phyloP scores from a whole-genome alignment of 2,329 filamentous ascomycete genomes.

The Arthrobotrys megalospora region DNA sequence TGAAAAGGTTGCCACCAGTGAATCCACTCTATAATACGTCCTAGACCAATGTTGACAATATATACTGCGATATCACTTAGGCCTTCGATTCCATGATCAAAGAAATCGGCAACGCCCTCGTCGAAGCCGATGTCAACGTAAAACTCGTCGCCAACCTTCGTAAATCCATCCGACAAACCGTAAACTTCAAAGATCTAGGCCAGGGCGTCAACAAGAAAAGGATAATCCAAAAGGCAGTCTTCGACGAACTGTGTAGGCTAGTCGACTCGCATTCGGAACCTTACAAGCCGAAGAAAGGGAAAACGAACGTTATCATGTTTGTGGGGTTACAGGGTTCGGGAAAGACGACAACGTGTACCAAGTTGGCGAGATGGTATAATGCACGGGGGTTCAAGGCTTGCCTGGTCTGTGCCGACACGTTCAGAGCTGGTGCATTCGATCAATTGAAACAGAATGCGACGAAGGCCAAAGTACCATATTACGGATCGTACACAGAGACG shows the following conservation, averaged over 20 bases:
- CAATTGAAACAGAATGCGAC: constrained; percentile 99
- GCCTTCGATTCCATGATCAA: constrained; percentile 98
- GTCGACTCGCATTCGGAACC: constrained; percentile 96
- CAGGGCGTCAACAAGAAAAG: constrained; percentile 97
- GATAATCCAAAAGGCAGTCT: constrained; percentile 96
- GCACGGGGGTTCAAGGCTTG: constrained; percentile 92
- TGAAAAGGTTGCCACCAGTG: constrained; percentile 79
- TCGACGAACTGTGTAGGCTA: constrained; percentile 94
- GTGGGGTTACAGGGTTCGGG: constrained; percentile 97
- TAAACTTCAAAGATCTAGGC: constrained; percentile 95
- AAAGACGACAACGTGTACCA: constrained; percentile 98
- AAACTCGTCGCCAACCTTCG: constrained; percentile 90
- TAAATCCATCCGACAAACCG: constrained; percentile 89
- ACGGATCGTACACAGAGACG: constrained; percentile 94
- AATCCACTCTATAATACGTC: constrained; percentile 38
- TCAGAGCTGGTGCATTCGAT: constrained; percentile 97
- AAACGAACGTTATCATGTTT: constrained; percentile 98
- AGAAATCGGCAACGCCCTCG: constrained; percentile 94
- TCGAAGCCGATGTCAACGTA: constrained; percentile 98
- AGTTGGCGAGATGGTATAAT: constrained; percentile 94
- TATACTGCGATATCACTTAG: constrained; percentile 68
- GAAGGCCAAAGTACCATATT: constrained; percentile 99
- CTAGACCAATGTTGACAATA: constrained; percentile 22
- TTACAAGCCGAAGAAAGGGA: constrained; percentile 97
- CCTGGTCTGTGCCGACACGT: constrained; percentile 96